Percentiles rank a stretch among this genome's conserved stretches.
Conservation (phyloP, 1,139 yeast genomes). For the Pichia norvegensis region DNA sequence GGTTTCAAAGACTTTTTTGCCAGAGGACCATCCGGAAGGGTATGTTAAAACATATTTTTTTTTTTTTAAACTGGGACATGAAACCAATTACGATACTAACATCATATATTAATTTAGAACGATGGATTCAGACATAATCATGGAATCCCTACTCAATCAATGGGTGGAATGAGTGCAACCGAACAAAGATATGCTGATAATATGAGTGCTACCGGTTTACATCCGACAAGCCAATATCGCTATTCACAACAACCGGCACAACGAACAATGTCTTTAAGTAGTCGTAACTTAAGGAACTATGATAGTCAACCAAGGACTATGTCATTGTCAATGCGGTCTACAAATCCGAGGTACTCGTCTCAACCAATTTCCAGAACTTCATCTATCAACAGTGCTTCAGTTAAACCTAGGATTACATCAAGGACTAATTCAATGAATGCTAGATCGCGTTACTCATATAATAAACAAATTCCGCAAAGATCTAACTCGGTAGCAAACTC, state of each 20-base stretch:
- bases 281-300: constrained; percentile 10
- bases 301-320: constrained; percentile 19
- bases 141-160: constrained; percentile 5
- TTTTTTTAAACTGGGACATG: no score
- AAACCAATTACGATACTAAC: background rate
- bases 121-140: constrained; percentile 3
- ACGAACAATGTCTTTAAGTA: constrained; percentile 24
- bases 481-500: constrained; percentile 12
- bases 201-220: constrained; percentile 8
- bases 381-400: constrained; percentile 15
- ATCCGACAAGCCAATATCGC: background rate
- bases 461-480: background rate
- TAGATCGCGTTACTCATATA: background rate
- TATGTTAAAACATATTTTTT: no score
- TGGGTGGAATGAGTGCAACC: constrained; percentile 11
- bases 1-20: constrained; percentile 23
- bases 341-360: background rate
- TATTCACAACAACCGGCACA: constrained; percentile 3
- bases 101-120: background rate
- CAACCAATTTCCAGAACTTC: constrained; percentile 14
- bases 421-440: constrained; percentile 16
- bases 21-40: constrained; percentile 21
- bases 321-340: constrained; percentile 21
- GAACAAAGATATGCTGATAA: constrained; percentile 9
- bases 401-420: constrained; percentile 2